A percentile compares a stretch with the other conserved stretches of the same genome.
Evolutionary conservation across 2,329 filamentous ascomycete genomes (phyloP).

Genomic region (Apiospora kogelbergensis): DNA sequence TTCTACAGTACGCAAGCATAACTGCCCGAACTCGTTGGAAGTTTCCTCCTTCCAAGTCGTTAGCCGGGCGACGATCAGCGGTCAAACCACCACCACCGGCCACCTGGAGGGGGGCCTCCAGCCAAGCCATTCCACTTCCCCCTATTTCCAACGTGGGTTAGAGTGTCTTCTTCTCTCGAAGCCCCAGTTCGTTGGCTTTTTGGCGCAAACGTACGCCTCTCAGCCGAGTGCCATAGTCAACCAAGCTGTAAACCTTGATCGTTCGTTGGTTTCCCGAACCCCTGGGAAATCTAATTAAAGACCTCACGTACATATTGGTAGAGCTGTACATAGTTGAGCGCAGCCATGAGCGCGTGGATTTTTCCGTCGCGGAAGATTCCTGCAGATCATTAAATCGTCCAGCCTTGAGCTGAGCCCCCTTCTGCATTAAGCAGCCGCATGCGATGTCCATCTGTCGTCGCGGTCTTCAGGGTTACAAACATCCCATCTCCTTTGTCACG

Average conservation of each 20-base stretch:
- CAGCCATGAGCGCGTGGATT: background rate
- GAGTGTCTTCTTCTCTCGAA: background rate
- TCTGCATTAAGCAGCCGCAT: background rate
- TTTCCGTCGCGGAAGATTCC: background rate
- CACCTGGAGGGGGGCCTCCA: background rate
- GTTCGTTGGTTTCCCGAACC: background rate
- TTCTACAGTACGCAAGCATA: too few species aligned
- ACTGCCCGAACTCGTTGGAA: background rate
- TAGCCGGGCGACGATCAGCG: conserved; percentile 2
- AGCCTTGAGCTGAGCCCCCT: background rate
- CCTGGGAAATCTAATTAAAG: background rate
- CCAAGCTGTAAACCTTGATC: background rate
- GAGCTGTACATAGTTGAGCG: background rate
- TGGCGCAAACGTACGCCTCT: background rate
- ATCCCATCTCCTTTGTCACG: background rate
- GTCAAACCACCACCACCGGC: background rate
- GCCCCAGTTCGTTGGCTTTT: background rate
- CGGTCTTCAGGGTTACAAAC: background rate
- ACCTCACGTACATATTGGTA: background rate
- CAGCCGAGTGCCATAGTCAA: background rate
- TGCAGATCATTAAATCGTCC: background rate
- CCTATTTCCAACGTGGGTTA: background rate
- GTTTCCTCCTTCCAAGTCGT: background rate
- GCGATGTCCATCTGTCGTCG: background rate
- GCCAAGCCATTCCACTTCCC: background rate